A percentile compares a stretch with the other conserved stretches of the same genome.
These are phyloP conservation scores for Dactylis glomerata DNA, from an alignment of 176 grass and related monocot species.

Conservation along the genomic window DNA sequence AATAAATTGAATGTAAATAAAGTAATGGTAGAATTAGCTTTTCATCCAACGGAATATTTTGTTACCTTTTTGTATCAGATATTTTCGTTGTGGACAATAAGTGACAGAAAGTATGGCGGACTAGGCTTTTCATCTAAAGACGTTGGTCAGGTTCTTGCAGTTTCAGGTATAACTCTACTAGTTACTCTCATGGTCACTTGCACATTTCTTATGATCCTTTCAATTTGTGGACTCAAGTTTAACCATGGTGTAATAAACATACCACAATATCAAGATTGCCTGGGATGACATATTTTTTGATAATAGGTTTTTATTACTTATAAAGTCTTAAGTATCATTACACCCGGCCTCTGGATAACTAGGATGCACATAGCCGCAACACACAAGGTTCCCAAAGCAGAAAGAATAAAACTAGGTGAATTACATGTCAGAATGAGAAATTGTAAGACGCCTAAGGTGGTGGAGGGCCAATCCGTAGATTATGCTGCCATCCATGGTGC, in stretches of 20 bases:
- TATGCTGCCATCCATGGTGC: no score
- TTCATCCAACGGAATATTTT: background rate
- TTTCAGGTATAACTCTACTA: constrained; percentile 32
- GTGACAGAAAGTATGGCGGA: constrained; percentile 55
- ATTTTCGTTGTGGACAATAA: constrained; percentile 72
- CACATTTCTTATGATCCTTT: background rate
- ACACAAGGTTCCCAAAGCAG: no score
- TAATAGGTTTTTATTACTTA: no score
- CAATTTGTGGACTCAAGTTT: background rate
- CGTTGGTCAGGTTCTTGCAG: constrained; percentile 56
- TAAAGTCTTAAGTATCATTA: no score
- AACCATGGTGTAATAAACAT: background rate
- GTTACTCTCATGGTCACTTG: background rate
- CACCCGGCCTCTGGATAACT: no score
- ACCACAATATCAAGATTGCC: background rate
- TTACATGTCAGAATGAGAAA: no score
- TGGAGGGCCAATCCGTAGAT: no score
- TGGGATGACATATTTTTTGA: no score
- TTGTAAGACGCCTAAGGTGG: no score
- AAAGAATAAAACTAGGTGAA: no score
- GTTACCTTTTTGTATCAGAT: constrained; percentile 28
- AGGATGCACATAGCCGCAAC: no score
- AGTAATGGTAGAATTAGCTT: background rate
- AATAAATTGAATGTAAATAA: background rate
- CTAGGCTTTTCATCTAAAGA: constrained; percentile 65